Evolutionary conservation across 768 basidiomycete species (phyloP).

Genomic region (Hortiboletus flavorubellus): DNA sequence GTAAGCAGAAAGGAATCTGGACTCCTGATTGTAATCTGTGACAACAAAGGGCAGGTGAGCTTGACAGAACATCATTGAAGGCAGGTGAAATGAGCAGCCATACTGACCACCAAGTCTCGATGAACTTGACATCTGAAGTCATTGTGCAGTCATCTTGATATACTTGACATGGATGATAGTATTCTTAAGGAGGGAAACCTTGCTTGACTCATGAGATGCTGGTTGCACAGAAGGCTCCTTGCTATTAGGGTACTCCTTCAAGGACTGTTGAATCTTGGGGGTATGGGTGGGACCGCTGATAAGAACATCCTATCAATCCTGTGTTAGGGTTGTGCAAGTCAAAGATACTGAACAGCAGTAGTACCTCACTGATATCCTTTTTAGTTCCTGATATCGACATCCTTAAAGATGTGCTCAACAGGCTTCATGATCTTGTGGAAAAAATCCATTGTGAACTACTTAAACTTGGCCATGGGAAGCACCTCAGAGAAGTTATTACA

Average conservation of each 20-base stretch:
- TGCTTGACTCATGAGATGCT: no score
- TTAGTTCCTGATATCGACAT: conserved; percentile 89
- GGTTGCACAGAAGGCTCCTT: conserved; percentile 74
- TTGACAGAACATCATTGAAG: no score
- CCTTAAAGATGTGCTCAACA: conserved; percentile 98
- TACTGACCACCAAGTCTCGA: no score
- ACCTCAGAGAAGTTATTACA: conserved; percentile 98
- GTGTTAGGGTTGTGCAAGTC: neutral
- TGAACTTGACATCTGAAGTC: no score
- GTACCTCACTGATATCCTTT: conserved; percentile 88
- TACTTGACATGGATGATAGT: no score
- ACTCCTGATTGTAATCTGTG: no score
- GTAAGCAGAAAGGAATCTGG: no score
- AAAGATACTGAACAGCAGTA: conserved; percentile 10
- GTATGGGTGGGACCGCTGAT: conserved; percentile 99
- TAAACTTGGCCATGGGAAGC: conserved; percentile 96
- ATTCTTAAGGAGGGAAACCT: no score
- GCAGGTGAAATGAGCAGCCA: no score
- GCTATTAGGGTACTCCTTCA: conserved; percentile 95
- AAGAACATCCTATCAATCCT: conserved; percentile 60
- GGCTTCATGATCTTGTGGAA: conserved; percentile 99
- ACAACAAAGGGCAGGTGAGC: no score
- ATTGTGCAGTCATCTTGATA: no score
- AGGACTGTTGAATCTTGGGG: conserved; percentile 97
- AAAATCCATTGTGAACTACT: conserved; percentile 97